Conservation (phyloP, 2,329 filamentous ascomycete species). For the Coccinonectria pachysandricola region DNA sequence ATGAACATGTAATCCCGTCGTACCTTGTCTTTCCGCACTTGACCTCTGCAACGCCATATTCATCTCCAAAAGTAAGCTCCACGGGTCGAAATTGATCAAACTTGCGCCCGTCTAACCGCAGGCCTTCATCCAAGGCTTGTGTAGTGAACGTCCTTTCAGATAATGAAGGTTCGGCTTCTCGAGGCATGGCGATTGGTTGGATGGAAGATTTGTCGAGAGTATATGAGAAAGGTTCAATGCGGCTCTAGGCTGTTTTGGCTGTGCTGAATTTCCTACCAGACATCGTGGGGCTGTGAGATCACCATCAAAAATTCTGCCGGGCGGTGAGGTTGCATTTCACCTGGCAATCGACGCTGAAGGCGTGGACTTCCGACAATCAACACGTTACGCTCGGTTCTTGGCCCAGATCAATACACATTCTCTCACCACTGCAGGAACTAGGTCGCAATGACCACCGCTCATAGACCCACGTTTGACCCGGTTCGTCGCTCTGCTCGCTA, state of each 20-base stretch:
- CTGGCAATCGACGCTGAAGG: too few species aligned
- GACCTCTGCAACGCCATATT: slow-evolving; percentile 84
- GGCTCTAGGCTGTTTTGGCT: slow-evolving; percentile 1
- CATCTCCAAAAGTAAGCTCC: slow-evolving; percentile 73
- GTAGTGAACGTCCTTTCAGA: slow-evolving; percentile 82
- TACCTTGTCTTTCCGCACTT: slow-evolving; percentile 84
- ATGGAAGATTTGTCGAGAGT: slow-evolving; percentile 6
- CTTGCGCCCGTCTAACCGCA: slow-evolving; percentile 74
- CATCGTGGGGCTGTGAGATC: slow-evolving; percentile 10
- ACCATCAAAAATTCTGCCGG: slow-evolving; percentile 37
- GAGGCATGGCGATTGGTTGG: slow-evolving; percentile 69
- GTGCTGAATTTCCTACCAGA: slow-evolving; percentile 5
- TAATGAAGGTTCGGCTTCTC: slow-evolving; percentile 80
- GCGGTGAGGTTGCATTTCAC: slow-evolving; percentile 28
- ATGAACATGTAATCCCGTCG: too few species aligned
- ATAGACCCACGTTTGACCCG: slow-evolving; percentile 92
- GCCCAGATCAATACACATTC: slow-evolving; percentile 1
- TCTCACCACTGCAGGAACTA: slow-evolving; percentile 1
- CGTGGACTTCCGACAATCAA: too few species aligned
- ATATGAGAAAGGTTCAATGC: slow-evolving; percentile 4
- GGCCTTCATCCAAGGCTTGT: slow-evolving; percentile 68
- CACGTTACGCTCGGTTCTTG: too few species aligned
- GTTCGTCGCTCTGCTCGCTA: slow-evolving; percentile 44
- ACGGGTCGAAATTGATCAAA: slow-evolving; percentile 73
- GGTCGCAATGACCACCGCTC: slow-evolving; percentile 51